Evolutionary conservation across 2,329 filamentous ascomycete species (phyloP).

Genomic region (Coccinonectria pachysandricola): DNA sequence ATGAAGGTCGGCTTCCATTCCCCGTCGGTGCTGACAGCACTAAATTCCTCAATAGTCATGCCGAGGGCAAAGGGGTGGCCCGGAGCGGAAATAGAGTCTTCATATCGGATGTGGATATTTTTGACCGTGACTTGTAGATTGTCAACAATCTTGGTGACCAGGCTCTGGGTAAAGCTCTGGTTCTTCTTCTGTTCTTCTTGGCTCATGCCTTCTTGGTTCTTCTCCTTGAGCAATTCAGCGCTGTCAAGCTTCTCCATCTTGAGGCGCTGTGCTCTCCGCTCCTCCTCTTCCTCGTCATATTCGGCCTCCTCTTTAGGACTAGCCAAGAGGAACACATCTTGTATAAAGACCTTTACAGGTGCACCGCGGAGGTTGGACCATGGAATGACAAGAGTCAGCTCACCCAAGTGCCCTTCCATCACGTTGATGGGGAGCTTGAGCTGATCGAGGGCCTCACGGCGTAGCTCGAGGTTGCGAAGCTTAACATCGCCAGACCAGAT

Average conservation of each 20-base stretch:
- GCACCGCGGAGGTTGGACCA: constrained; percentile 96
- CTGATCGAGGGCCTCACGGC: constrained; percentile 91
- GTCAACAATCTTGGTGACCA: constrained; percentile 94
- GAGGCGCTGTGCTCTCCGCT: constrained; percentile 71
- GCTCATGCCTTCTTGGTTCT: constrained; percentile 84
- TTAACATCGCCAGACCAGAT: constrained; percentile 99
- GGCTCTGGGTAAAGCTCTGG: constrained; percentile 91
- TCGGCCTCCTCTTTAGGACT: constrained; percentile 92
- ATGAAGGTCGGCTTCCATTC: constrained; percentile 96
- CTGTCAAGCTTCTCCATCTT: constrained; percentile 99
- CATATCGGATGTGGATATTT: constrained; percentile 97
- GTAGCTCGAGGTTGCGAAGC: constrained; percentile 82
- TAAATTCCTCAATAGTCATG: constrained; percentile 89
- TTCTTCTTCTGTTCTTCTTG: constrained; percentile 94
- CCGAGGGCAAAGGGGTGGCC: constrained; percentile 93
- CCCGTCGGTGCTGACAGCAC: constrained; percentile 88
- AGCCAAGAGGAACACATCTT: constrained; percentile 92
- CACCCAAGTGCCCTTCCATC: constrained; percentile 84
- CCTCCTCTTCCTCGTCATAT: constrained; percentile 89
- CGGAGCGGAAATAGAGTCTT: constrained; percentile 90
- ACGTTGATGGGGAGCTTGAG: constrained; percentile 95
- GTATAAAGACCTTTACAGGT: constrained; percentile 87
- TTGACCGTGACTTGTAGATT: constrained; percentile 96
- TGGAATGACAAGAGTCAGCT: constrained; percentile 85
- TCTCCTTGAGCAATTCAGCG: constrained; percentile 86